Evolutionary conservation across 192 early-diverging fungal species (phyloP), one percentile per base, ranked within the genome.

Genomic region (Mortierella alpina): DNA sequence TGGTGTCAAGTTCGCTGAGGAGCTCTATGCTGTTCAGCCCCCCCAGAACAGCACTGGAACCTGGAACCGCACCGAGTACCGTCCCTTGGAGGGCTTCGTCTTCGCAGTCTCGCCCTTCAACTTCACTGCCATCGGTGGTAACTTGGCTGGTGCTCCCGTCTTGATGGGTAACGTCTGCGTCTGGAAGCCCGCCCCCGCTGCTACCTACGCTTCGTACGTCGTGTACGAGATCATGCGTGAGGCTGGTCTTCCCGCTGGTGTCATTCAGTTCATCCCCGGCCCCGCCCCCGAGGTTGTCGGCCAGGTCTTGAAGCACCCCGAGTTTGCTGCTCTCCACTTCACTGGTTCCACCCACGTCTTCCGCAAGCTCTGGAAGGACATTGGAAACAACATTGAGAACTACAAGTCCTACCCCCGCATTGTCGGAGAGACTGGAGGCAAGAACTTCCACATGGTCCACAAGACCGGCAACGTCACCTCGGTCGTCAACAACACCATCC

Each of bases 61-160:
- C 53, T 99, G 98, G 98, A 99, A 99, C 88, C 90, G 96, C 67
- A 87, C 91, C 71, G 98, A 99, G 88, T 97, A 97, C 88, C 93
- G 98, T 49, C 90, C 94, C 44, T 88, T 99, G 49, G 98, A 99
- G 85, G 98, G 98, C n/a, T 98, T 98, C 73, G 96, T 99, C 44
- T 92, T 95, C 61, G 98, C 96, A 45, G 95, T 97, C 72, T 96
- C 96, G 40, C 98, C 98, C 22, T 99, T 99, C 90, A 99, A 99
- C 87, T 99, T 99, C 83, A 99, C 98, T 48, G 98, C 98, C 65
- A 99, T 99, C 82, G 98, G 95, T 72, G 96, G 93, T 73, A 99
- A 99, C 86, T 86, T 99, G 61, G 92, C 93, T 48, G 88, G 88
- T 70, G 96, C 96, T 5, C 96, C 98, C 7, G 98, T 93, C 22